A percentile compares a stretch with the other conserved stretches of the same genome.
These are phyloP conservation scores for Amylostereum chailletii DNA, from an alignment of 1,284 basidiomycete genomes.

Conservation along the genomic window DNA sequence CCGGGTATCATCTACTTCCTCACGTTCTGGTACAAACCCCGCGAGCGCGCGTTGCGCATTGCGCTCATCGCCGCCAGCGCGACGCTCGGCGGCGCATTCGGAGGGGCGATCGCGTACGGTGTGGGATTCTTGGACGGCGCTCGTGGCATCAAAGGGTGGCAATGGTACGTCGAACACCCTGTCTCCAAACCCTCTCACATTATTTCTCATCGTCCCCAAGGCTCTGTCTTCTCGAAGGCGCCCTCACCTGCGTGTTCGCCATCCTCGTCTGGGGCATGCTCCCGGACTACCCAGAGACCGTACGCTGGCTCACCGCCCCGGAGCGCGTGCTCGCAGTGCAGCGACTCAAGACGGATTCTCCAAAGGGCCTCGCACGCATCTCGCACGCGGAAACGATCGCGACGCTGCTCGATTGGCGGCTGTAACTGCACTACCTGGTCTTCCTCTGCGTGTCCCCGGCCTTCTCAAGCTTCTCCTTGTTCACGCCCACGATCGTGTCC, in stretches of 20 bases:
- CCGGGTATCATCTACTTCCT: constrained; percentile 23
- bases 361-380: constrained; percentile 19
- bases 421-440: constrained; percentile 24
- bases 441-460: constrained; percentile 24
- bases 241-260: constrained; percentile 30
- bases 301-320: constrained; percentile 24
- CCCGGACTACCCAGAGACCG: constrained; percentile 37
- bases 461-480: constrained; percentile 26
- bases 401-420: constrained; percentile 21
- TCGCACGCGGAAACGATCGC: constrained; percentile 20
- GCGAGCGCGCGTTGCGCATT: constrained; percentile 28
- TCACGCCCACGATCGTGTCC: constrained; percentile 27
- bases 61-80: constrained; percentile 29
- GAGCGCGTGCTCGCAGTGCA: constrained; percentile 21
- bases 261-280: constrained; percentile 29
- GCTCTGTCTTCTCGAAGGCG: constrained; percentile 39
- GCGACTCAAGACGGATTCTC: constrained; percentile 20
- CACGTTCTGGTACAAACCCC: constrained; percentile 31
- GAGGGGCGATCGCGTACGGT: constrained; percentile 30
- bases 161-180: constrained; percentile 13
- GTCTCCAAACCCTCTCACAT: no score
- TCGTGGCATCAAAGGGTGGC: constrained; percentile 25
- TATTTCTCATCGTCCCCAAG: no score
- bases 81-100: constrained; percentile 35
- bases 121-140: constrained; percentile 24